Conservation (phyloP, 352 stramenopile genomes). For the Phytophthora fragariae region DNA sequence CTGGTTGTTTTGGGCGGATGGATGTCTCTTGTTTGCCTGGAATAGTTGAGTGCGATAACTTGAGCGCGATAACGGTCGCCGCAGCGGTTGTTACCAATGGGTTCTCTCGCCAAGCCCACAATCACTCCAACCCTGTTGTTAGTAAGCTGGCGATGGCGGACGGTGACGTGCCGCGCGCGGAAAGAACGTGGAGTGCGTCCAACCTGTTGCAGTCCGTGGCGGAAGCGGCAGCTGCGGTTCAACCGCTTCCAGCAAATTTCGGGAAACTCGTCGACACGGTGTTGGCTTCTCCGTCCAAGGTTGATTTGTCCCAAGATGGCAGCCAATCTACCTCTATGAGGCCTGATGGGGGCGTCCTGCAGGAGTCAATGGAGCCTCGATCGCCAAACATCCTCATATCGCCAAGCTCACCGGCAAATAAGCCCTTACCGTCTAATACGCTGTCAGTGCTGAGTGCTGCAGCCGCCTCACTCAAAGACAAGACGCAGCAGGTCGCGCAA, state of each 20-base stretch:
- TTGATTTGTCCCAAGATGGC: background rate
- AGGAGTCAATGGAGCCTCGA: background rate
- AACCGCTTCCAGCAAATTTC: conserved; percentile 22
- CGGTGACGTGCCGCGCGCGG: conserved; percentile 8
- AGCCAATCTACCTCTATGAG: background rate
- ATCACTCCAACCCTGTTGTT: background rate
- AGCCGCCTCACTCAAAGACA: conserved; percentile 49
- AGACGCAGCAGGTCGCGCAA: conserved; percentile 48
- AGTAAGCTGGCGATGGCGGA: conserved; percentile 16
- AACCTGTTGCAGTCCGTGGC: conserved; percentile 14
- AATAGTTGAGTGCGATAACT: conserved; percentile 12
- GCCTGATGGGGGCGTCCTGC: background rate
- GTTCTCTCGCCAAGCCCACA: background rate
- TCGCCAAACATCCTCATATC: background rate
- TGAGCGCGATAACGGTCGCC: conserved; percentile 1
- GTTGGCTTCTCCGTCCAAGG: background rate
- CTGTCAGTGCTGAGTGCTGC: conserved; percentile 30
- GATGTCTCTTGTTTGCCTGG: background rate
- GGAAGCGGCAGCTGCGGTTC: conserved; percentile 14
- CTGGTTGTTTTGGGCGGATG: background rate
- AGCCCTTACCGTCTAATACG: conserved; percentile 4
- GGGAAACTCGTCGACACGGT: conserved; percentile 5
- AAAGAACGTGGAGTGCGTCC: conserved; percentile 24
- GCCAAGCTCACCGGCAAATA: conserved; percentile 5
- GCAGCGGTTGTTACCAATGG: background rate